Evolutionary conservation across 192 early-diverging fungal species (phyloP), one percentile per base, ranked within the genome.

Genomic region (Backusella tarrabulga): DNA sequence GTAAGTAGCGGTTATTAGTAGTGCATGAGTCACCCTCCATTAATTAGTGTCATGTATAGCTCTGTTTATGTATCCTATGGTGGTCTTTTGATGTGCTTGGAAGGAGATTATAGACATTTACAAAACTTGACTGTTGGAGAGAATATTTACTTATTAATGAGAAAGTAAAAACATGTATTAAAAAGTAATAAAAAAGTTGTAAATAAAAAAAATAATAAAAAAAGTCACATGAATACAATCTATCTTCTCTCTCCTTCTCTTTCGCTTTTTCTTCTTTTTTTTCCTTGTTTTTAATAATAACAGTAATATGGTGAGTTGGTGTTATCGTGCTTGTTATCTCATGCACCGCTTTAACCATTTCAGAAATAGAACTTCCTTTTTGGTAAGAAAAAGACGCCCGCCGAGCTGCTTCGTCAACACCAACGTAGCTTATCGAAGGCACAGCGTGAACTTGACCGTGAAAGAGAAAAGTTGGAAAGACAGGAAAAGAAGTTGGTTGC

Each of bases 401-500:
- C 92, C 63, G 97, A 99, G 82, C 85, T 95, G 80, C 88, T 99
- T 75, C 94, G 96, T 71, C 91, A 94, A 84, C 94, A 98, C 85
- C 93, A 96, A 83, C 92, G 98, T 52, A 88, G 91, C 0, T 90
- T 99, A 15, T 90, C 84, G 68, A 93, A 93, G 79, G 96, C 97
- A 0, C 93, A 95, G 78, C 91, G 97, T 26, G 96, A 99, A 76
- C 83, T 99, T 50, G 97, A 97, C 84, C 88, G 96, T 14, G 96
- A 98, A 78, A 81, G 94, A 36, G 80, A 85, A 21, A 97, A 97
- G 76, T 88, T 99, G 68, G 98, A 98, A 80, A 80, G 87, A 50
- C 94, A 97, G 80, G 98, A 98, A 83, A 99, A 98, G 90, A 98
- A 97, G 79, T 89, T 98, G 6, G 93, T 98, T 76, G 82, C 77